phyloP scores from a whole-genome alignment of 1,284 basidiomycete species.

The Austroboletus novae-zelandiae region DNA sequence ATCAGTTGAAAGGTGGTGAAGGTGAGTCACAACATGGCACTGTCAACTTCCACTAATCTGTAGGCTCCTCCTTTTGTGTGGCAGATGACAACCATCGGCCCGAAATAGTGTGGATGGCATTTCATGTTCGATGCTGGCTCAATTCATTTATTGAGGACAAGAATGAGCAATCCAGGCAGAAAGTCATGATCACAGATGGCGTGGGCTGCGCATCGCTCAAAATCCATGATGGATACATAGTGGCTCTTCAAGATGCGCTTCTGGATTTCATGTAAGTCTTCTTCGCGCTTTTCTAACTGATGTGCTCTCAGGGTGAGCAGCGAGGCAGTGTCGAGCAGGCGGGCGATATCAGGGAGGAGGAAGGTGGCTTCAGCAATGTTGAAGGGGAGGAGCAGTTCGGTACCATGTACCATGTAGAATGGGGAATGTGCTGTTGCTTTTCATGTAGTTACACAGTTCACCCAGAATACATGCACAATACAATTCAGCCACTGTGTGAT shows the following conservation, averaged over 20 bases:
- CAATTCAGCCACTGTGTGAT: constrained; percentile 4
- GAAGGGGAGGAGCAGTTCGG: constrained; percentile 31
- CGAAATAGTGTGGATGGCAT: constrained; percentile 26
- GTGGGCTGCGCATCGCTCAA: constrained; percentile 13
- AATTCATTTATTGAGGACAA: constrained; percentile 28
- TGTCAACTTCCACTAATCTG: constrained; percentile 28
- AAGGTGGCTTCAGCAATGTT: constrained; percentile 33
- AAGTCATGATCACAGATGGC: constrained; percentile 21
- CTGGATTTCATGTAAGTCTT: constrained; percentile 1
- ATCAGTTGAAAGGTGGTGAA: constrained; percentile 19
- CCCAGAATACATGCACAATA: constrained; percentile 1
- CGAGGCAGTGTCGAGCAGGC: neutral
- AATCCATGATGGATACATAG: constrained; percentile 9
- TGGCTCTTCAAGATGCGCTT: constrained; percentile 21
- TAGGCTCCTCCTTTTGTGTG: constrained; percentile 29
- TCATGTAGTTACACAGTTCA: neutral
- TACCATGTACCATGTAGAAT: constrained; percentile 26
- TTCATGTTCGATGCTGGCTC: constrained; percentile 28
- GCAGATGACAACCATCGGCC: constrained; percentile 32
- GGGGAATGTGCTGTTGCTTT: constrained; percentile 7
- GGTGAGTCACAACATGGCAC: constrained; percentile 16
- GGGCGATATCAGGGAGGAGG: constrained; percentile 4
- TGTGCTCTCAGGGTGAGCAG: neutral
- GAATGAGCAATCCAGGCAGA: constrained; percentile 23
- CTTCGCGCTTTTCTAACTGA: neutral